Base-by-base conservation (phyloP, 805 yeast genomes). In the Teunomyces kruisii region DNA sequence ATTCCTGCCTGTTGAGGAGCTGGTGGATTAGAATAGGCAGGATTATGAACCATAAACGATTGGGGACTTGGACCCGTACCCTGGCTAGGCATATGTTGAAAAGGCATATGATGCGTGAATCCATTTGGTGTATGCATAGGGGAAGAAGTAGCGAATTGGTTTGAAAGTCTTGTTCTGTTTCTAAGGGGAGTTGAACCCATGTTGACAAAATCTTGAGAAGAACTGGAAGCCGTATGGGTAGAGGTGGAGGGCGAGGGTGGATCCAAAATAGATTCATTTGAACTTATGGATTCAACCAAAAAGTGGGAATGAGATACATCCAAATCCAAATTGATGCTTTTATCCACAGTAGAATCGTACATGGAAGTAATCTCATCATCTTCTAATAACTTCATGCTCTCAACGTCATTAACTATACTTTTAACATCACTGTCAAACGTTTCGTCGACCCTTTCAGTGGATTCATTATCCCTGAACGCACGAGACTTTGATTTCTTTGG, bases 181-280 rank as follows among this genome's bases (percentile, higher is more conserved):
- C 38, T 35, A 3, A 35, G 15, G 8, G 38, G 38, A 22, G 38
- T 35, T 19, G 38, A 26, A 3, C 9, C 17, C 38, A 35, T 12
- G 13, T 35, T 19, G 14, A 8, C 14, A 22, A 17, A 35, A n/a
- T 35, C 38, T 15, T 35, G 38, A 9, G 16, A 35, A n/a, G 38
- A 22, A 15, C 28, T 19, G 10, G 38, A 35, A 2, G 38, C 28
- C 6, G 38, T 35, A 35, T 43, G 47, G 5, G 47, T 32, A 14
- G 32, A 24, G 9, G 44, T 35, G n/a, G 47, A 27, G n/a, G 38
- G 47, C 1, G 47, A 44, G 9, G 40, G 36, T 6, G 43, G 43
- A 28, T 36, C 47, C 28, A 40, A 28, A 9, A 44, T 27, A 6
- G 47, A 40, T 16, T 26, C 29, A n/a, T 9, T 17, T 10, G 41